Evolutionary conservation across 2,329 filamentous ascomycete genomes (phyloP), one percentile per base, ranked within the genome.

Genomic region (Lasiodiplodia sp.): DNA sequence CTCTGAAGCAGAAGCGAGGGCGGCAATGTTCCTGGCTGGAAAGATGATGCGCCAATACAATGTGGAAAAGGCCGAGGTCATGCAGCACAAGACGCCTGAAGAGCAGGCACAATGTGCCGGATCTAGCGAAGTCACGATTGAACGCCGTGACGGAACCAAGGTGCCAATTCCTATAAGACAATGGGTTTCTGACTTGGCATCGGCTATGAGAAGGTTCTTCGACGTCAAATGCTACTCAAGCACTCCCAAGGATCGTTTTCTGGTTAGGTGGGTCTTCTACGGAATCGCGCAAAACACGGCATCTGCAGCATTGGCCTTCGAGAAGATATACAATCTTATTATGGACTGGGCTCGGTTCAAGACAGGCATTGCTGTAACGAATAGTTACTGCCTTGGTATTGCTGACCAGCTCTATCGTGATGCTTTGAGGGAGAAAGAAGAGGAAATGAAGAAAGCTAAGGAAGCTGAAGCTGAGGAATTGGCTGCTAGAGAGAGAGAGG

Each of bases 201-300:
- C 1, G 0, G 62, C 62, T 3, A 66, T 66, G 49, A 2, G 3
- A 1, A 40, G 4, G 7, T 66, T 44, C 44, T 66, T 66, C 51
- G 49, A 66, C 28, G 28, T 52, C 31, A 55, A 55, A 21, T 0
- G 2, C 73, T 6, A 76, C 76, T 0, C 74, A 71, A 11, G 71
- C 69, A 11, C 76, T 77, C 28, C 31, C 10, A 18, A 1, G 11
- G 51, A 72, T 69, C 0, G 53, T 44, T 70, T 70, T 37, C 10
- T 23, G 3, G 28, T 72, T 38, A 5, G 34, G 4, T 63, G 25
- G 25, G 71, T 68, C 2, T 75, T 75, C 66, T 73, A 71, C 52
- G 75, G 75, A 4, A 72, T 75, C 49, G 72, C 71, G 2, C 67
- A 71, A 25, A 73, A 74, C 34, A 75, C 74, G 4, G 69, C 71